Evolutionary conservation across 2,329 filamentous ascomycete genomes (phyloP), one percentile per base, ranked within the genome.

Genomic region (Neoascochyta sp.): DNA sequence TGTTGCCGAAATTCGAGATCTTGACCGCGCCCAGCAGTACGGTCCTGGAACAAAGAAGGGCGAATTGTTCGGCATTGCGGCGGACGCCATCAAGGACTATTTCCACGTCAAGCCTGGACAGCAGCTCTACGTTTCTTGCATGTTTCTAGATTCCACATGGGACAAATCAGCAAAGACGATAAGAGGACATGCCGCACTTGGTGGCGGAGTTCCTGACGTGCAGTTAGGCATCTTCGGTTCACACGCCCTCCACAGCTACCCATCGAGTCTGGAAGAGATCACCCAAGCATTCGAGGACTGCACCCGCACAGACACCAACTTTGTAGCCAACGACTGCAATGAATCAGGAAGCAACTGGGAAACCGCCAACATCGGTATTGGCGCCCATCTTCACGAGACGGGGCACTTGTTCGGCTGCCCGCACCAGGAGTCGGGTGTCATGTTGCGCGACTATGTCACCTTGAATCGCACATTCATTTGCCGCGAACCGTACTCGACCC

Each of bases 291-390:
- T 96, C 52, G 83, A 78, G 10, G 89, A 96, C 62, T 95, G 88
- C 62, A 95, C 89, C 3, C 79, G 82, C 17, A 95, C 88, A 0
- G 86, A 96, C 56, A 85, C 81, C 7, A 75, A 78, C 21, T 76
- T 76, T 48, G 80, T 95, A 20, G 83, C 84, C 10, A 95, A 95
- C 51, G 86, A 94, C 57, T 86, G 80, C 60, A 83, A 84, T 47
- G 86, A 95, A 45, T 82, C 81, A 5, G 89, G 89, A 14, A 94
- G 86, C 56, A 92, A 81, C 25, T 96, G 90, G 90, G 90, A 96
- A 60, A 81, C 88, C n/a, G 88, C 86, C 15, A 94, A 90, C 49
- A 83, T 95, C 39, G 89, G 89, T 16, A 93, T 96, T 43, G 90
- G 90, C 6, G 89, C 87, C 7, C 90, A 96, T 62, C 64, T 96